These are phyloP conservation scores for Acrocalymma vagum DNA, from an alignment of 2,329 filamentous ascomycete genomes.

Conservation along the genomic window DNA sequence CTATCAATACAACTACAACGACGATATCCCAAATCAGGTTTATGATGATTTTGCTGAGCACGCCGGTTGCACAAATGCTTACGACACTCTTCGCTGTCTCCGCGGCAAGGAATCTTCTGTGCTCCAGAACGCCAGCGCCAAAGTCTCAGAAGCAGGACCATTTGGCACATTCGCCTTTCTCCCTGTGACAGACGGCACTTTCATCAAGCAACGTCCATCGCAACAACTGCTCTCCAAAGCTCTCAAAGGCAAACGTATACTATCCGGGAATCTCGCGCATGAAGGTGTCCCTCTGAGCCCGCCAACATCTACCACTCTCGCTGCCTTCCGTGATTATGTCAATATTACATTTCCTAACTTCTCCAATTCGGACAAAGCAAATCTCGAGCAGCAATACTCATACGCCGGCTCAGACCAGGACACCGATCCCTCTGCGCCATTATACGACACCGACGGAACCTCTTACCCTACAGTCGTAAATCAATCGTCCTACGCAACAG, in stretches of 20 bases:
- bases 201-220: slow-evolving; percentile 47
- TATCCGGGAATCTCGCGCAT: slow-evolving; percentile 46
- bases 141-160: slow-evolving; percentile 39
- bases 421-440: slow-evolving; percentile 29
- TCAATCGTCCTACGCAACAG: slow-evolving; percentile 38
- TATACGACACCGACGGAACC: slow-evolving; percentile 35
- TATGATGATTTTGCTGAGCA: slow-evolving; percentile 39
- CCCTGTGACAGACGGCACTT: slow-evolving; percentile 51
- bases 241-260: slow-evolving; percentile 35
- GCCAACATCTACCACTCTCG: slow-evolving; percentile 32
- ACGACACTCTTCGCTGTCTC: slow-evolving; percentile 36
- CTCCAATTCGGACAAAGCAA: slow-evolving; percentile 32
- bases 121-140: slow-evolving; percentile 38
- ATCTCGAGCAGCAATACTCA: slow-evolving; percentile 36
- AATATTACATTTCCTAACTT: slow-evolving; percentile 45
- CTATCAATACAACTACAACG: slow-evolving; percentile 42
- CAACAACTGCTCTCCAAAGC: slow-evolving; percentile 31
- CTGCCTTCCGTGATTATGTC: slow-evolving; percentile 40
- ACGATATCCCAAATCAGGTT: slow-evolving; percentile 33
- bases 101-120: slow-evolving; percentile 29
- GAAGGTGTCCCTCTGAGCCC: slow-evolving; percentile 51
- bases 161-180: slow-evolving; percentile 54
- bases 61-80: slow-evolving; percentile 32
- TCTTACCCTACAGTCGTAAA: slow-evolving; percentile 34
- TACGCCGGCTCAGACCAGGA: slow-evolving; percentile 33